Percentiles rank a stretch among this genome's conserved stretches.
These are phyloP conservation scores for Loxodes magnus DNA, from an alignment of 73 alveolate genomes.

Conservation along the genomic window DNA sequence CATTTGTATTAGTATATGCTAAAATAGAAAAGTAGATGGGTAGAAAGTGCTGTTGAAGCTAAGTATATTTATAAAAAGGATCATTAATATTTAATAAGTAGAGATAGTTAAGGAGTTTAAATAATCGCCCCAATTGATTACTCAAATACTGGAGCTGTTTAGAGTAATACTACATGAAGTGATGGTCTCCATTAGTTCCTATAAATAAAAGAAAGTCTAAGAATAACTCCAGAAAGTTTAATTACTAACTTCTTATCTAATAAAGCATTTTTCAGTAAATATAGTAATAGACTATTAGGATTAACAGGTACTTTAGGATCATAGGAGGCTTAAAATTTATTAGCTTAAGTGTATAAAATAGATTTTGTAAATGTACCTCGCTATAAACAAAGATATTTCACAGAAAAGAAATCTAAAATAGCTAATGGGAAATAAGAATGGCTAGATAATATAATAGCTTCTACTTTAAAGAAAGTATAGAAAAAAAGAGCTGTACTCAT, in stretches of 20 bases:
- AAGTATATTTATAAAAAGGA: too few species aligned
- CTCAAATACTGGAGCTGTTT: constrained; percentile 31
- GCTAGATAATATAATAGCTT: not conserved
- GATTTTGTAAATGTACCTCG: constrained; percentile 36
- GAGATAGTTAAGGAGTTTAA: too few species aligned
- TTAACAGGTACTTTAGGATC: constrained; percentile 57
- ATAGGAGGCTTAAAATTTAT: constrained; percentile 15
- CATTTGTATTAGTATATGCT: too few species aligned
- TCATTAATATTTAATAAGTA: too few species aligned
- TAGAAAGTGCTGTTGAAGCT: too few species aligned
- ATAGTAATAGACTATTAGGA: constrained; percentile 32
- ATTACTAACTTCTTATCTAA: too few species aligned
- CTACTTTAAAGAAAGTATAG: not conserved
- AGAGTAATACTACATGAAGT: constrained; percentile 23
- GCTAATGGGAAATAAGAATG: not conserved
- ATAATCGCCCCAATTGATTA: constrained; percentile 38
- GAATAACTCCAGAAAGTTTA: constrained; percentile 39
- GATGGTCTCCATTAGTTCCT: constrained; percentile 48
- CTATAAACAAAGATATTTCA: constrained; percentile 18
- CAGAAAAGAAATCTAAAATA: not conserved
- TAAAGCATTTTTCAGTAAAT: constrained; percentile 19
- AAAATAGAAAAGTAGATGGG: too few species aligned
- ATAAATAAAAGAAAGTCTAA: constrained; percentile 25
- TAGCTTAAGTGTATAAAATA: constrained; percentile 14
- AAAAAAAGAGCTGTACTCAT: constrained; percentile 24